Evolutionary conservation across 2,329 filamentous ascomycete species (phyloP).

Genomic region (Paraphoma sp.): DNA sequence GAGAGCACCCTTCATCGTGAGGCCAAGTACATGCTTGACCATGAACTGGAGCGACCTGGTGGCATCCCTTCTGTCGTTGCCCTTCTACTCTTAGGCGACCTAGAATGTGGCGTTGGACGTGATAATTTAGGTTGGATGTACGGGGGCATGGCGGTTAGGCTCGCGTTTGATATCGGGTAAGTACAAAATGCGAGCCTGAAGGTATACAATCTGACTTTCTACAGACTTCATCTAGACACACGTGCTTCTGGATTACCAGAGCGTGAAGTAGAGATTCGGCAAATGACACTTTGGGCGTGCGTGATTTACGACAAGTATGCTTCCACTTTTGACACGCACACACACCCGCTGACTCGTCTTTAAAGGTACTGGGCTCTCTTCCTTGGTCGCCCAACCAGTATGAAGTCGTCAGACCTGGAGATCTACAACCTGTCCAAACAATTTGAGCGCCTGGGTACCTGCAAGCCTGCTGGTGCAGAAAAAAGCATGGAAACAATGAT

Average conservation of each 20-base stretch:
- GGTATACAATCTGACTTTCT: constrained; percentile 10
- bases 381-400: constrained; percentile 60
- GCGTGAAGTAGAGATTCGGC: constrained; percentile 56
- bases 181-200: constrained; percentile 39
- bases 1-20: constrained; percentile 62
- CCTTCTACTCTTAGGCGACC: constrained; percentile 59
- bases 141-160: constrained; percentile 49
- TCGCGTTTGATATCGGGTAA: constrained; percentile 36
- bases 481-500: constrained; percentile 50
- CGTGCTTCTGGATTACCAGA: constrained; percentile 53
- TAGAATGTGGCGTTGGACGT: constrained; percentile 61
- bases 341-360: not conserved
- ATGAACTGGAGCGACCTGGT: constrained; percentile 60
- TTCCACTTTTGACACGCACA: not conserved
- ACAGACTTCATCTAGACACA: constrained; percentile 59
- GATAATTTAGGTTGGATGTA: constrained; percentile 65
- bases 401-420: constrained; percentile 60
- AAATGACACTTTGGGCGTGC: constrained; percentile 60
- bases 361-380: constrained; percentile 60
- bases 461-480: constrained; percentile 40
- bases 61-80: constrained; percentile 62
- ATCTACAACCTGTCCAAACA: constrained; percentile 56
- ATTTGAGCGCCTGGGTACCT: constrained; percentile 54
- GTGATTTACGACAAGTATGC: constrained; percentile 59
- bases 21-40: constrained; percentile 62